Base-by-base conservation (phyloP, 768 basidiomycete species). In the Tylopilus plumbeoviolaceoides region DNA sequence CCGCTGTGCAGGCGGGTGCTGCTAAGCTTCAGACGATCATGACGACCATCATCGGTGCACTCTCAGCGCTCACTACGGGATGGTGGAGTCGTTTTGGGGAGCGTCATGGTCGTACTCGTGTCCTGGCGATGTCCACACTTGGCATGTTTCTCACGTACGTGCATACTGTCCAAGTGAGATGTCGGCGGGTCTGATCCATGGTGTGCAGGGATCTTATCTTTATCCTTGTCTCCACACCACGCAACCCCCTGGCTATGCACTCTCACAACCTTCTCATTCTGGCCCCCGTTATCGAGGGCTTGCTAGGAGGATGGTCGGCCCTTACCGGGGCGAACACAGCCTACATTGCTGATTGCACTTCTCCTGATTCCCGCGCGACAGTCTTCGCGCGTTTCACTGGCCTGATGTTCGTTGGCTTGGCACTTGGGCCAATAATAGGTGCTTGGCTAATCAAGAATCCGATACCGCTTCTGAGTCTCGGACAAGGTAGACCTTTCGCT, bases 11-110 rank as follows among this genome's bases (percentile, higher is more conserved):
- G 58, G 81, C 84, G 7, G 75, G 80, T 38, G 87, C 87, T 2
- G 88, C 85, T 21, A 77, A 75, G 51, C 78, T 90, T n/a, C 89
- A 90, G 70, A 85, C 85, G 7, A 79, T 82, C 46, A 82, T 95
- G 68, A 84, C 85, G 2, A 83, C 88, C 11, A 78, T 78, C 9
- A 87, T 89, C 83, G 91, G 89, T 47, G 64, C 81, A 7, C 75
- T 97, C 38, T 87, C 89, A 47, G 89, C 90, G 1, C 71, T 91
- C 44, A 89, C 88, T 5, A 91, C 91, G 0, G 90, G 88, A 0
- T 89, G 85, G 72, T 97, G 93, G 93, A 89, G 89, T 47, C 79
- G 83, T 45, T 80, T 84, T 39, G 85, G 89, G 10, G 92, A 95
- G 65, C 70, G 75, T 9, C 72, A 84, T 57, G 93, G 93, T 10